Evolutionary conservation across 257 asterid genomes (phyloP), one percentile per base, ranked within the genome.

Genomic region (Buddleja alternifolia): DNA sequence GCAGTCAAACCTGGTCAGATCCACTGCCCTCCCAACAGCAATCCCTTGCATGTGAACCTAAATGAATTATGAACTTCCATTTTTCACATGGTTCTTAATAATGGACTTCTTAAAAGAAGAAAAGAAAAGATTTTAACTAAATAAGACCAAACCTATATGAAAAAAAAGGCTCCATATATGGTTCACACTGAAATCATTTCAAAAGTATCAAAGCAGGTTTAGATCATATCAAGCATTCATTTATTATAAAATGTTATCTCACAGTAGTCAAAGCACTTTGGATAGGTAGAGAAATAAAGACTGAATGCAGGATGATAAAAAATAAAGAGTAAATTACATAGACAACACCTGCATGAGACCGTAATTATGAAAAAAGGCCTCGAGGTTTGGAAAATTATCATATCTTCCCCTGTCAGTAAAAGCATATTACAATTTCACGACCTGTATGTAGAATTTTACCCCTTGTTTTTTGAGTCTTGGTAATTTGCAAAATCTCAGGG

Each of bases 1-100:
- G 76, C 93, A 81, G 79, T 85, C 84, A 60, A 85, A 89, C 77
- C 83, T 80, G 53, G 93, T 78, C 48, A 94, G 79, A 78, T 94
- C 97, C 48, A 94, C 95, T 29, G 99, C 99, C 76, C 97, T 85
- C 71, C 99, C 99, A 65, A 94, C 97, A 45, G 96, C 96, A 76
- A 82, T 84, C 45, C 96, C 95, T 89, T 90, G 96, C 97, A 94
- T 87, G 78, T 85, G 97, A 69, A 94, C 97, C 99, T 94, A 71
- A 47, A 42, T 14, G 21, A 69, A 60, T 41, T 10, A 34, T 36
- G 0, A 12, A 9, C 59, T 50, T 3, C 7, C 20, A 45, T 59
- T 19, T 62, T 66, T 44, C 46, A 56, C 37, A 17, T 19, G 6
- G 6, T 48, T 62, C 50, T 9, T 14, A 41, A 20, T 45, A 10